Conservation (phyloP, 208 protist genomes). For the Acanthamoeba healyi region DNA sequence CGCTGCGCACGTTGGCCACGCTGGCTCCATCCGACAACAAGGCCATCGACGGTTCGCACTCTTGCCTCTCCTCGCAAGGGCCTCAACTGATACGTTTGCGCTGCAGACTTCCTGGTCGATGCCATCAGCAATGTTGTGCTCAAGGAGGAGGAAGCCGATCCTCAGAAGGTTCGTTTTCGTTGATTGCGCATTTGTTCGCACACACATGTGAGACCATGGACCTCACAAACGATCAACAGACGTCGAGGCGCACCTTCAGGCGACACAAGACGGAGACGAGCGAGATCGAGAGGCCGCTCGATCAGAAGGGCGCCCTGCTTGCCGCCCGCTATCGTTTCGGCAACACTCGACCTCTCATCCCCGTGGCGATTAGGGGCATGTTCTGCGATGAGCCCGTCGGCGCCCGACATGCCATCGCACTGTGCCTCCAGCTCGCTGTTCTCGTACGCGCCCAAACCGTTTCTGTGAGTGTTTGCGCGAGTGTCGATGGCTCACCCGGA, state of each 20-base stretch:
- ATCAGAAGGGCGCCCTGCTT: slow-evolving; percentile 26
- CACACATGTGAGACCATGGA: background rate
- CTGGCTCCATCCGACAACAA: slow-evolving; percentile 30
- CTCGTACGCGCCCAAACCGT: background rate
- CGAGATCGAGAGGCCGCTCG: slow-evolving; percentile 15
- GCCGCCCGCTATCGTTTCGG: slow-evolving; percentile 50
- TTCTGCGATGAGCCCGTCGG: slow-evolving; percentile 52
- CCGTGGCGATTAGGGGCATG: background rate
- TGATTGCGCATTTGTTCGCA: background rate
- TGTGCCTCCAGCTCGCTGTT: slow-evolving; percentile 25
- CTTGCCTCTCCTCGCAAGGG: background rate
- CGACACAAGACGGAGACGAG: background rate
- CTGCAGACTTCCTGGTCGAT: background rate
- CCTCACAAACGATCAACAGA: background rate
- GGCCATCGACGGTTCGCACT: background rate
- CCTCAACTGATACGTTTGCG: background rate
- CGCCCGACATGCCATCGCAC: slow-evolving; percentile 30
- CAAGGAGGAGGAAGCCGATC: slow-evolving; percentile 13
- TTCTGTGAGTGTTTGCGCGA: background rate
- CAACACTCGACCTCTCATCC: background rate
- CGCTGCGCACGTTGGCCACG: slow-evolving; percentile 5
- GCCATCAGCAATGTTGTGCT: background rate
- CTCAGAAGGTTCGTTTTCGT: background rate
- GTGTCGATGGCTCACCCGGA: no score
- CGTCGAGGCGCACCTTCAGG: slow-evolving; percentile 9